A percentile compares a stretch with the other conserved stretches of the same genome.
phyloP scores from a whole-genome alignment of 805 yeast species.

The Spathaspora sp. region DNA sequence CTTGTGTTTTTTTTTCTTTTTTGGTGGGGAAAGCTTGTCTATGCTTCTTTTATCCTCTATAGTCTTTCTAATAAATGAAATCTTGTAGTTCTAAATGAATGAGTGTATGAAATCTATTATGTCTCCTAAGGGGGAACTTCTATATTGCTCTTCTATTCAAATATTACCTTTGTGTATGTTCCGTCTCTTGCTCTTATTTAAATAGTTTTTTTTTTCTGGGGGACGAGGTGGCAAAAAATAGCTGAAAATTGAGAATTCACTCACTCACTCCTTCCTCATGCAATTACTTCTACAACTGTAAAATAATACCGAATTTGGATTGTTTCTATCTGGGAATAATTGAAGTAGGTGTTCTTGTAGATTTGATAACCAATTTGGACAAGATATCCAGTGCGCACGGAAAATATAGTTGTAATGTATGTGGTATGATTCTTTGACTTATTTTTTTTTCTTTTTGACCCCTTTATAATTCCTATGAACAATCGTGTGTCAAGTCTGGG shows the following conservation, averaged over 20 bases:
- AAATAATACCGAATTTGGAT: too few relatives aligned
- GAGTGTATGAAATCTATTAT: not conserved
- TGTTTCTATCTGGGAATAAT: too few relatives aligned
- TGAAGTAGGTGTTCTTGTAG: not conserved
- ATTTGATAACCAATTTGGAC: not conserved
- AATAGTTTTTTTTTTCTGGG: too few relatives aligned
- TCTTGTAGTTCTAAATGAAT: not conserved
- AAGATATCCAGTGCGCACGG: not conserved
- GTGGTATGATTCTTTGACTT: not conserved
- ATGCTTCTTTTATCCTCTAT: not conserved
- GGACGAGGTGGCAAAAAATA: not conserved
- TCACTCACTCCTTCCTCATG: not conserved
- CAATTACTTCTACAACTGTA: not conserved
- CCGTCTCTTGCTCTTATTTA: too few relatives aligned
- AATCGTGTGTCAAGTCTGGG: not conserved
- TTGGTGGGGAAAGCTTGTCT: not conserved
- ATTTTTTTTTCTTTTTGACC: not conserved
- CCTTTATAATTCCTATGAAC: not conserved
- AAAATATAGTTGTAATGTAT: not conserved
- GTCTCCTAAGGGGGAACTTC: not conserved
- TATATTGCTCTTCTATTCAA: not conserved
- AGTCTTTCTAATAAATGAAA: not conserved
- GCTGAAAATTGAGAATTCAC: not conserved
- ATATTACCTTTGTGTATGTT: not conserved
- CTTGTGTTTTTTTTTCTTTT: not conserved